Evolutionary conservation across 2,329 filamentous ascomycete species (phyloP), one percentile per base, ranked within the genome.

Genomic region (Macrophomina pseudophaseolina): DNA sequence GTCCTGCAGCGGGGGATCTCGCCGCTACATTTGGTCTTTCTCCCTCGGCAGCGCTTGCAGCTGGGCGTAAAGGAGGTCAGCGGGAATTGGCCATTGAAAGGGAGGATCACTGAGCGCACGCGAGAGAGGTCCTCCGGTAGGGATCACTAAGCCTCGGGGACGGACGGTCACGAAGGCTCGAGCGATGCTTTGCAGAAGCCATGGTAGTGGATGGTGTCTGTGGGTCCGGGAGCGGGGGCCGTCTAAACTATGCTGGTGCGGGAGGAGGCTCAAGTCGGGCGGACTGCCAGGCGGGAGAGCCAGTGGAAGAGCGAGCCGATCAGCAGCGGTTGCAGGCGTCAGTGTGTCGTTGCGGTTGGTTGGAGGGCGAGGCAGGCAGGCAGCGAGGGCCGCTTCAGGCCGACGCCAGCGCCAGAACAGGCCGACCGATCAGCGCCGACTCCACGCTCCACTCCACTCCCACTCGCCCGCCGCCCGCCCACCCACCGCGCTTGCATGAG

Each of bases 101-200:
- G 6, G 49, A 8, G 8, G 38, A 23, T 1, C 2, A 5, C 6
- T n/a, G 40, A 28, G 32, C 65, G 64, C 49, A 67, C 65, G 65
- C 65, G 18, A 67, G 35, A 11, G 65, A 64, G 9, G 65, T 67
- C 9, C 65, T 32, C 32, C 59, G 58, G 59, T 67, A 67, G 11
- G 65, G 65, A 51, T 64, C 59, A 35, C 40, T 35, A 32, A 30
- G 8, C 32, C 23, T 40, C 14, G 54, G 46, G 86, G 80, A 5
- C 42, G 16, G 52, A 40, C 52, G 64, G 9, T 32, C 42, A 5
- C 52, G 53, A 30, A 30, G 9, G 14, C 28, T 16, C 16, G 64
- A 40, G 32, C 44, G 38, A n/a, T 66, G 64, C 30, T 66, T 66
- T 51, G 16, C 54, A 18, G 64, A 30, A 46, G 64, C 38, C 64